phyloP scores from a whole-genome alignment of 805 yeast genomes.

The Metschnikowia corniflorae region DNA sequence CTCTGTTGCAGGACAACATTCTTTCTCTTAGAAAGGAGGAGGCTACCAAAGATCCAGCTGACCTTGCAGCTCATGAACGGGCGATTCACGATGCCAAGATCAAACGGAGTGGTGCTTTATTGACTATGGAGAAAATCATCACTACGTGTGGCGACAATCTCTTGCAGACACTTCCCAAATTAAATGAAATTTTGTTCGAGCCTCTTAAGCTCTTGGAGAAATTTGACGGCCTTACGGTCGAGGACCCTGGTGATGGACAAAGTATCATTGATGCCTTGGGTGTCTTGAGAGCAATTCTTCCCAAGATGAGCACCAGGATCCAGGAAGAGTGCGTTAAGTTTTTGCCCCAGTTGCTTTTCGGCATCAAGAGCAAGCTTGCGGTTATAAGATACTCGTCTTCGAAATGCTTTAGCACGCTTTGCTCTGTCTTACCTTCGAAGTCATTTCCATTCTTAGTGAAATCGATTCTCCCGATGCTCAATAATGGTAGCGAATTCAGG shows the following conservation, averaged over 20 bases:
- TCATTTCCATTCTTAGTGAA: slow-evolving; percentile 81
- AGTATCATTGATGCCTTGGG: slow-evolving; percentile 83
- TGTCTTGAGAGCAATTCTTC: slow-evolving; percentile 68
- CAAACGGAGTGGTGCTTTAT: slow-evolving; percentile 80
- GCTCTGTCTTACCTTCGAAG: slow-evolving; percentile 61
- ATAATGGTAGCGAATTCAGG: slow-evolving; percentile 63
- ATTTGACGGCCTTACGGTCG: slow-evolving; percentile 23
- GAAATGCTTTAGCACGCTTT: slow-evolving; percentile 78
- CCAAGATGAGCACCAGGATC: slow-evolving; percentile 50
- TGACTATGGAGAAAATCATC: slow-evolving; percentile 62
- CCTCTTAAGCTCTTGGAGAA: slow-evolving; percentile 47
- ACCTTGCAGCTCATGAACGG: slow-evolving; percentile 54
- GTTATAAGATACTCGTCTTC: slow-evolving; percentile 90
- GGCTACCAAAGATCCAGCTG: slow-evolving; percentile 57
- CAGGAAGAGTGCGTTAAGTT: slow-evolving; percentile 46
- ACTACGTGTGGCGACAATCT: slow-evolving; percentile 48
- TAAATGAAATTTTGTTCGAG: slow-evolving; percentile 60
- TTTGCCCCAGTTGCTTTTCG: slow-evolving; percentile 45
- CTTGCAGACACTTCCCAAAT: slow-evolving; percentile 62
- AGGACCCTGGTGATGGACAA: slow-evolving; percentile 61
- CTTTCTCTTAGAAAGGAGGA: slow-evolving; percentile 80
- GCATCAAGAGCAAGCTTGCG: slow-evolving; percentile 64
- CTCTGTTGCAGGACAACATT: slow-evolving; percentile 49
- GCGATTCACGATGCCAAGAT: slow-evolving; percentile 71
- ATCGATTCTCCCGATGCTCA: slow-evolving; percentile 71